Evolutionary conservation across 371 early-diverging fungal genomes (phyloP), one percentile per base, ranked within the genome.

Genomic region (Mucor mucedo): DNA sequence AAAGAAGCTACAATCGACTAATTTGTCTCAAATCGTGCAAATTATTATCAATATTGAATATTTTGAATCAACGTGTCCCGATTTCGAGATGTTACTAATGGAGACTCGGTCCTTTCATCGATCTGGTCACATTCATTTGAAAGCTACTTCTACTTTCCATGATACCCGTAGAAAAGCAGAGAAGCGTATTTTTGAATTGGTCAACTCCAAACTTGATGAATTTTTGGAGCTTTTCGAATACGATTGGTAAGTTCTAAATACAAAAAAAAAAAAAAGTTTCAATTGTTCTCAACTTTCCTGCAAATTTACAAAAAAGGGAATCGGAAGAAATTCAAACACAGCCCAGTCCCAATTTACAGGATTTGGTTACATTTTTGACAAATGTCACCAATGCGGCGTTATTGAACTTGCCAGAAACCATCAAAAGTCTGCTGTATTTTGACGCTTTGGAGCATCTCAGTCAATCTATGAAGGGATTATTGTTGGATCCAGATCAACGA

Each of bases 21-120:
- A 88, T 49, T 69, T 94, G 21, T 86, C 91, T 0, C 88, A 90
- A 63, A 91, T 90, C 49, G 86, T 91, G 8, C 96, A 95, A 68
- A 90, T 93, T 38, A 86, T 91, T 42, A 84, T 90, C 71, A 93
- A 95, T 66, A 76, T 91, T 21, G 93, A 93, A 58, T 92, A 85
- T 57, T 90, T 92, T 68, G 88, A 89, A 62, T 72, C 83, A n/a
- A 90, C 89, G 0, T 91, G 91, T 52, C 79, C 75, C 0, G 92
- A 93, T 63, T 90, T 95, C 74, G 95, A 94, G 75, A 81, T 85
- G 65, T 59, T 92, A 9, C 62, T 95, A 42, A 84, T 85, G 73
- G 90, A 92, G 56, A 82, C 84, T 30, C 79, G 87, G 39, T 86
- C 86, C 0, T 83, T 83, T 52, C 84, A 84, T 45, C 77, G 86